These are phyloP conservation scores for Bipolaris sorokiniana DNA, from an alignment of 2,329 filamentous ascomycete genomes.

Conservation along the genomic window DNA sequence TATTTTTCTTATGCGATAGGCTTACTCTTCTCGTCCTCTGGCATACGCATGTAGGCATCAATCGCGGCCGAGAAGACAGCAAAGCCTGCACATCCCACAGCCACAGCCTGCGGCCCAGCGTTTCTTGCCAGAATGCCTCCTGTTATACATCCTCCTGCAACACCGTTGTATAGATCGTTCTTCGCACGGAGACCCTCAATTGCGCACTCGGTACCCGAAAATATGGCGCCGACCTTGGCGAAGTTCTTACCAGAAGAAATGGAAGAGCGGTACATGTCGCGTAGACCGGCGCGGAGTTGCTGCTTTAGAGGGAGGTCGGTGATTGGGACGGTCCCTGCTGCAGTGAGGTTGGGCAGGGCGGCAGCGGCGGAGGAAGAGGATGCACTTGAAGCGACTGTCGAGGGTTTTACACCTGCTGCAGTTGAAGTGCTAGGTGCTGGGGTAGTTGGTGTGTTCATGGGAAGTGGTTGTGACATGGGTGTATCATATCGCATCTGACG, in stretches of 20 bases:
- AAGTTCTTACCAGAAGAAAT: constrained; percentile 90
- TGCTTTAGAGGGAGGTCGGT: constrained; percentile 76
- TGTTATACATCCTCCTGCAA: constrained; percentile 86
- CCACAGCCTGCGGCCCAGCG: constrained; percentile 87
- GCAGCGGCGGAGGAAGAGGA: constrained; percentile 67
- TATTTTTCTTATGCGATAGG: constrained; percentile 43
- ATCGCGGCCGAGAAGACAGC: constrained; percentile 92
- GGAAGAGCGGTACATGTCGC: constrained; percentile 89
- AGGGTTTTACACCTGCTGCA: constrained; percentile 13
- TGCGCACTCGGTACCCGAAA: constrained; percentile 91
- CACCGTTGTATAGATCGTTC: constrained; percentile 89
- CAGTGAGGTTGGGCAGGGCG: constrained; percentile 53
- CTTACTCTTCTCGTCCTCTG: constrained; percentile 49
- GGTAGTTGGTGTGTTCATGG: constrained; percentile 47
- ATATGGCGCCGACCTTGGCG: constrained; percentile 88
- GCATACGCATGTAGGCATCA: constrained; percentile 77
- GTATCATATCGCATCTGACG: constrained; percentile 96
- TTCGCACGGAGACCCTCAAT: constrained; percentile 91
- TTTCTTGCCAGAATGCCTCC: constrained; percentile 86
- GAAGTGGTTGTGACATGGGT: constrained; percentile 65
- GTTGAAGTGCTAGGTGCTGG: constrained; percentile 47
- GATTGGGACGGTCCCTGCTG: constrained; percentile 56
- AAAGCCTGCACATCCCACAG: constrained; percentile 88
- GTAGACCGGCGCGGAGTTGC: constrained; percentile 85
- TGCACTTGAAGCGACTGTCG: constrained; percentile 7